Conservation (phyloP, 805 yeast genomes). For the Candida methanosorbosa region DNA sequence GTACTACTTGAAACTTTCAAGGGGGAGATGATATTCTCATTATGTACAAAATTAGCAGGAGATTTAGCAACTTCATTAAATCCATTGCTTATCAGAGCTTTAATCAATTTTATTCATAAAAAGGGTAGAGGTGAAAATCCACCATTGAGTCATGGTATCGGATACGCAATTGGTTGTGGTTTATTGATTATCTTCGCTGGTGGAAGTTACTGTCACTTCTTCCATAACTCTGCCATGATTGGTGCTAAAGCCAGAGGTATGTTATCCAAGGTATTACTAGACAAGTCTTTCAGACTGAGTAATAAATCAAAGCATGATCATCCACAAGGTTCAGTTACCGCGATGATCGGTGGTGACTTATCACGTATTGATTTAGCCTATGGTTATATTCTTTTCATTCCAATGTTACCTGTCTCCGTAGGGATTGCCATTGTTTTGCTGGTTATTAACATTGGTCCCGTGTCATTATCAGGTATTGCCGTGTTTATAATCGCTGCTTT, state of each 20-base stretch:
- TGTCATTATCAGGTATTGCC: slow-evolving; percentile 65
- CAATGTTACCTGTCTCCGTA: slow-evolving; percentile 57
- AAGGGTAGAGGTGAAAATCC: slow-evolving; percentile 34
- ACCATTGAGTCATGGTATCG: slow-evolving; percentile 54
- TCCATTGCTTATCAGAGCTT: slow-evolving; percentile 56
- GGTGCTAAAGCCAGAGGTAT: slow-evolving; percentile 71
- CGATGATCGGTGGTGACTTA: slow-evolving; percentile 74
- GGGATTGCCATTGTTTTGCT: slow-evolving; percentile 57
- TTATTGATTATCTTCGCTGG: slow-evolving; percentile 43
- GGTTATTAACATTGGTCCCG: slow-evolving; percentile 59
- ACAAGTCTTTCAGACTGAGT: slow-evolving; percentile 57
- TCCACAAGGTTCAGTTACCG: slow-evolving; percentile 66
- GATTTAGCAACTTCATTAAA: slow-evolving; percentile 46
- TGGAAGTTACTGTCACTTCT: slow-evolving; percentile 49
- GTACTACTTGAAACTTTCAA: slow-evolving; percentile 40
- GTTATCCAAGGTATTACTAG: slow-evolving; percentile 59
- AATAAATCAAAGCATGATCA: slow-evolving; percentile 48
- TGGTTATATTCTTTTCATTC: slow-evolving; percentile 56
- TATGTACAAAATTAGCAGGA: slow-evolving; percentile 33
- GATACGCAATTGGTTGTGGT: slow-evolving; percentile 66
- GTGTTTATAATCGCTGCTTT: slow-evolving; percentile 43
- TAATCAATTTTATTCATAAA: slow-evolving; percentile 56
- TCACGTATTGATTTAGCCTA: slow-evolving; percentile 72
- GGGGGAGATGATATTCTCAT: slow-evolving; percentile 31
- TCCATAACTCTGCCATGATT: slow-evolving; percentile 47